Evolutionary conservation across 2,329 filamentous ascomycete genomes (phyloP).

Genomic region (Trichoderma sp.): DNA sequence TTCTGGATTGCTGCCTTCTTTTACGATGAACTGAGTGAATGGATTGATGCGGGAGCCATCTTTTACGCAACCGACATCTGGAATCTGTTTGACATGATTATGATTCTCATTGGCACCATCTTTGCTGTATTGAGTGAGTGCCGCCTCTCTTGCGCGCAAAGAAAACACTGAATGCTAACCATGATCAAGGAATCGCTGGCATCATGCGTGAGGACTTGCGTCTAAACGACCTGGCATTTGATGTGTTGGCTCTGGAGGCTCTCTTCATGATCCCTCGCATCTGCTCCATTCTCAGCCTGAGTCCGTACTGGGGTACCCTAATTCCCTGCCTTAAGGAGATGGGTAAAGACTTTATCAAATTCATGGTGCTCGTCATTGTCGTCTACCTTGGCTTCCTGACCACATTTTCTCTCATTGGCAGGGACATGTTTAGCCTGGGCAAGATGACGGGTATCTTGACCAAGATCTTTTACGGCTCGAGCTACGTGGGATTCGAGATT

Average conservation of each 20-base stretch:
- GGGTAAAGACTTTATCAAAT: constrained; percentile 89
- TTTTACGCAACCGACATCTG: constrained; percentile 84
- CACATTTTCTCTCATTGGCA: constrained; percentile 76
- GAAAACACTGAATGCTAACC: not conserved
- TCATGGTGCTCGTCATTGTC: constrained; percentile 74
- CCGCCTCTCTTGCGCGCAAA: not conserved
- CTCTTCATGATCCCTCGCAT: constrained; percentile 87
- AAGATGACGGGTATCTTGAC: constrained; percentile 74
- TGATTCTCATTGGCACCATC: constrained; percentile 67
- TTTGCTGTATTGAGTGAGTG: constrained; percentile 70
- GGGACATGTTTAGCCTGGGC: constrained; percentile 60
- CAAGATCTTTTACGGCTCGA: constrained; percentile 78
- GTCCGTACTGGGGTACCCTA: constrained; percentile 84
- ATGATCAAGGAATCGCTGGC: constrained; percentile 32
- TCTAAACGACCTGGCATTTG: constrained; percentile 77
- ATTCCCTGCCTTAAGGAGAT: constrained; percentile 92
- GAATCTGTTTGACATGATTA: constrained; percentile 70
- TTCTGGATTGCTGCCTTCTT: constrained; percentile 84
- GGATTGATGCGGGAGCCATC: constrained; percentile 78
- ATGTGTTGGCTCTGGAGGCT: constrained; percentile 84
- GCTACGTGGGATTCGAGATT: constrained; percentile 69
- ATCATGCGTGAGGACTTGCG: constrained; percentile 51
- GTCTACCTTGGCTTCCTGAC: constrained; percentile 87
- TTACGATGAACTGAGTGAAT: constrained; percentile 83
- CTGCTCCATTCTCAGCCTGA: constrained; percentile 80